Percentiles rank a stretch among this genome's conserved stretches.
These are phyloP conservation scores for Globisporangium iwayamae DNA, from an alignment of 352 stramenopile genomes.

Conservation along the genomic window DNA sequence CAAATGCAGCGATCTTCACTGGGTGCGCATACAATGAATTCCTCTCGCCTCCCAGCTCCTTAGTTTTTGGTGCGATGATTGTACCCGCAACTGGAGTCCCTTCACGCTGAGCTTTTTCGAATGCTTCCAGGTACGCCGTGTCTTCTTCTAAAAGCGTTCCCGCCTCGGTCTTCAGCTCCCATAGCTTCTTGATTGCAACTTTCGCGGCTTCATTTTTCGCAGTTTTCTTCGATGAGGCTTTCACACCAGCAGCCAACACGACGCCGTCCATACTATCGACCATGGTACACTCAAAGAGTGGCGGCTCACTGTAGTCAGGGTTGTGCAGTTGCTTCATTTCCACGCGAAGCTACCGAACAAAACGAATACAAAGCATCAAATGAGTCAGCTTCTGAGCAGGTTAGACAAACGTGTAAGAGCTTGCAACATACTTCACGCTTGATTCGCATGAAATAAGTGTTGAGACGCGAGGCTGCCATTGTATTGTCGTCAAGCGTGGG, in stretches of 20 bases:
- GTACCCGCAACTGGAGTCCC: slow-evolving; percentile 24
- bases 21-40: neutral
- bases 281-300: slow-evolving; percentile 60
- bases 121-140: slow-evolving; percentile 53
- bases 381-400: neutral
- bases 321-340: slow-evolving; percentile 45
- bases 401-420: neutral
- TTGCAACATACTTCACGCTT: slow-evolving; percentile 39
- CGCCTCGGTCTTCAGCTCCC: slow-evolving; percentile 63
- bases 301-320: slow-evolving; percentile 46
- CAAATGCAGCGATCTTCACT: slow-evolving; percentile 32
- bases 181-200: slow-evolving; percentile 69
- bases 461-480: slow-evolving; percentile 32
- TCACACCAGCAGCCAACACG: slow-evolving; percentile 47
- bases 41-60: slow-evolving; percentile 47
- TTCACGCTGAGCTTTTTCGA: slow-evolving; percentile 38
- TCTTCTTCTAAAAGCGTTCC: slow-evolving; percentile 53
- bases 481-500: slow-evolving; percentile 71
- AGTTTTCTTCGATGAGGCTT: slow-evolving; percentile 58
- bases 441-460: slow-evolving; percentile 67
- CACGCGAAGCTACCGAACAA: slow-evolving; percentile 29
- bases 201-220: slow-evolving; percentile 68
- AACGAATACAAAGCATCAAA: neutral
- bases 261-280: slow-evolving; percentile 33
- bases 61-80: slow-evolving; percentile 28